A percentile compares a stretch with the other conserved stretches of the same genome.
Evolutionary conservation across 352 stramenopile species (phyloP).

Genomic region (Globisporangium paroecandrum): DNA sequence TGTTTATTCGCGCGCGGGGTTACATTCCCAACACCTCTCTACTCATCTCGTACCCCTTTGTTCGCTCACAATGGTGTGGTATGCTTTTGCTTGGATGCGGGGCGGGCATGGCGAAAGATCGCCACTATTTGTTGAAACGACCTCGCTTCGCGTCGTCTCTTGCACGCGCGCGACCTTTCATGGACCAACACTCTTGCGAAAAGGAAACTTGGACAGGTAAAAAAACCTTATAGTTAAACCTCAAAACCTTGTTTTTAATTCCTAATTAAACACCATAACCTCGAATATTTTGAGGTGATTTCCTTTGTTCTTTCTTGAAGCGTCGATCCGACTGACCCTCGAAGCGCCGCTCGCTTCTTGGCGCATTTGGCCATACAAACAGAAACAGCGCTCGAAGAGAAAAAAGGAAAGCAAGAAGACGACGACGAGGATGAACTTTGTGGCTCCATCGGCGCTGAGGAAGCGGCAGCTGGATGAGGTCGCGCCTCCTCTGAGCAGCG

Average conservation of each 20-base stretch:
- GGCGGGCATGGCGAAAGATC: not conserved
- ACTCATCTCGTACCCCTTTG: too few relatives aligned
- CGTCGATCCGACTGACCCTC: not conserved
- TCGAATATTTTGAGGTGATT: not conserved
- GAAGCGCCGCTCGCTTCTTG: not conserved
- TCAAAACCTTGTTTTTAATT: not conserved
- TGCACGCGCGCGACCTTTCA: not conserved
- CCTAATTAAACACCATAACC: not conserved
- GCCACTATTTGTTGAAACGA: not conserved
- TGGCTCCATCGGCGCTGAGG: conserved; percentile 1
- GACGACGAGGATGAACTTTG: conserved; percentile 7
- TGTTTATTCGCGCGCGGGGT: too few relatives aligned
- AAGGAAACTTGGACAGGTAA: not conserved
- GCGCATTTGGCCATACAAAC: not conserved
- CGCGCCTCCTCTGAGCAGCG: conserved; percentile 10
- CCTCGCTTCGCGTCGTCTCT: not conserved
- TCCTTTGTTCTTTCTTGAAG: conserved; percentile 1
- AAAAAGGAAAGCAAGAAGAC: not conserved
- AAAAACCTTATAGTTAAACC: not conserved
- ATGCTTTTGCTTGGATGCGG: too few relatives aligned
- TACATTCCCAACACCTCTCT: too few relatives aligned
- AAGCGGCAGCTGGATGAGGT: conserved; percentile 19
- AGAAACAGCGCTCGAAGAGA: not conserved
- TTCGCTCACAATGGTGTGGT: too few relatives aligned
- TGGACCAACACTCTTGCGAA: conserved; percentile 10